Conservation (phyloP, 1,284 basidiomycete species). For the Rhizoctonia solani region DNA sequence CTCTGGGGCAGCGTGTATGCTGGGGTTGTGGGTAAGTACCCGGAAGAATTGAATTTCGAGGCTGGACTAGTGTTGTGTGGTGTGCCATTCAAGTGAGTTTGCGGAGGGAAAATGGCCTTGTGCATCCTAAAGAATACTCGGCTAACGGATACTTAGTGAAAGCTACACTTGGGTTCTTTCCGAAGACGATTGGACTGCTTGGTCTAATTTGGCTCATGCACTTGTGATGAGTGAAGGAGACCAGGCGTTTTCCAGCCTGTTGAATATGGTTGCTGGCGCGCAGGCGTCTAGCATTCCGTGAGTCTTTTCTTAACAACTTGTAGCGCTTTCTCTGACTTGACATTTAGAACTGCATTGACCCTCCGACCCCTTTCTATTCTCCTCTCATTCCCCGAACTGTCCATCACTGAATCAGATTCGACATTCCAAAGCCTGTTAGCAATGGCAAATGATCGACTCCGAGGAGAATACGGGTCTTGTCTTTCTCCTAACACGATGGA, state of each 20-base stretch:
- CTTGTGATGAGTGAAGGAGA: conserved; percentile 14
- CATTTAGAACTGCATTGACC: conserved; percentile 1
- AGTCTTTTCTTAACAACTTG: neutral
- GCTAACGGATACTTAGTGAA: conserved; percentile 2
- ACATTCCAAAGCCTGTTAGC: conserved; percentile 9
- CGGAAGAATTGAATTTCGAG: conserved; percentile 18
- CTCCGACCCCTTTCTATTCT: conserved; percentile 16
- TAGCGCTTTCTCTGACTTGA: neutral
- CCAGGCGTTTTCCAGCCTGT: conserved; percentile 19
- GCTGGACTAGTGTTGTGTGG: conserved; percentile 21
- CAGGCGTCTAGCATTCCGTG: conserved; percentile 17
- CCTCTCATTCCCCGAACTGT: conserved; percentile 20
- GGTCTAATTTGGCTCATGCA: conserved; percentile 14
- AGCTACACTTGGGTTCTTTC: conserved; percentile 8
- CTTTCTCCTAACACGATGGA: conserved; percentile 10
- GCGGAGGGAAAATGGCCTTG: neutral
- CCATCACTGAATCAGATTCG: conserved; percentile 7
- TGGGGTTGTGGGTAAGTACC: conserved; percentile 17
- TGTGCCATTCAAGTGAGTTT: conserved; percentile 22
- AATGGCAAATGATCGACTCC: conserved; percentile 28
- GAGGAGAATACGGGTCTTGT: conserved; percentile 19
- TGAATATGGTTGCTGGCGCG: conserved; percentile 5
- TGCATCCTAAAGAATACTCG: neutral
- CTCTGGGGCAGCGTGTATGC: conserved; percentile 19
- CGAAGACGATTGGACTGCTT: conserved; percentile 25